A percentile compares a stretch with the other conserved stretches of the same genome.
phyloP scores from a whole-genome alignment of 345 rosid genomes.

The Moricandia arvensis region DNA sequence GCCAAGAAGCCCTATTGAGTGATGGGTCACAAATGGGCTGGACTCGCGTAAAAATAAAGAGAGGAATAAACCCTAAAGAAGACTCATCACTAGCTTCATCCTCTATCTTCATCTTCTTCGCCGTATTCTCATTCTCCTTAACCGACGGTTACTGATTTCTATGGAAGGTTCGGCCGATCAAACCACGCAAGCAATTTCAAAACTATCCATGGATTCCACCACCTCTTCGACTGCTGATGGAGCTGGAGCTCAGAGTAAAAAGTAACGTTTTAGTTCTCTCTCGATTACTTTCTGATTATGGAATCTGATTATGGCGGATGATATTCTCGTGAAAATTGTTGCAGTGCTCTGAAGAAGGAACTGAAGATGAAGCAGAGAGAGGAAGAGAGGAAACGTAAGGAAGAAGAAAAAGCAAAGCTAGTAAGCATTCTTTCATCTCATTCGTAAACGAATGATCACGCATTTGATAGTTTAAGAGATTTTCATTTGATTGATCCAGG shows the following conservation, averaged over 20 bases:
- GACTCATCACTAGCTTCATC: neutral
- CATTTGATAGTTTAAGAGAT: conserved; percentile 7
- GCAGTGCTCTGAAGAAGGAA: conserved; percentile 88
- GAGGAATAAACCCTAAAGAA: conserved; percentile 25
- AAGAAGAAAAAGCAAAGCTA: conserved; percentile 50
- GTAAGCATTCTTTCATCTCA: conserved; percentile 29
- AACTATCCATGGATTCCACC: conserved; percentile 25
- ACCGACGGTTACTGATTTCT: neutral
- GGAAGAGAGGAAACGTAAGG: conserved; percentile 77
- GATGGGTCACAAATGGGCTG: conserved; percentile 7
- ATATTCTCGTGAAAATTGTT: neutral
- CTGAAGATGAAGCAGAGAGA: conserved; percentile 69
- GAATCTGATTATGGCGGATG: neutral
- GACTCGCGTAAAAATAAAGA: neutral
- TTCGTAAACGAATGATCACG: neutral
- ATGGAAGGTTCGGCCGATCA: conserved; percentile 24
- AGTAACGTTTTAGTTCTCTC: conserved; percentile 39
- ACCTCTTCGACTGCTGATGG: conserved; percentile 20
- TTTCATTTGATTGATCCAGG: conserved; percentile 3
- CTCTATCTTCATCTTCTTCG: conserved; percentile 9
- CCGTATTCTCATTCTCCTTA: conserved; percentile 2
- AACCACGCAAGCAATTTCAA: conserved; percentile 18
- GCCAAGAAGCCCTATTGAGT: neutral
- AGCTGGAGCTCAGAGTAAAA: conserved; percentile 67
- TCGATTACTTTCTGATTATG: neutral